These are phyloP conservation scores for Dalbergia oliveri DNA, from an alignment of 306 rosid genomes.

Conservation along the genomic window DNA sequence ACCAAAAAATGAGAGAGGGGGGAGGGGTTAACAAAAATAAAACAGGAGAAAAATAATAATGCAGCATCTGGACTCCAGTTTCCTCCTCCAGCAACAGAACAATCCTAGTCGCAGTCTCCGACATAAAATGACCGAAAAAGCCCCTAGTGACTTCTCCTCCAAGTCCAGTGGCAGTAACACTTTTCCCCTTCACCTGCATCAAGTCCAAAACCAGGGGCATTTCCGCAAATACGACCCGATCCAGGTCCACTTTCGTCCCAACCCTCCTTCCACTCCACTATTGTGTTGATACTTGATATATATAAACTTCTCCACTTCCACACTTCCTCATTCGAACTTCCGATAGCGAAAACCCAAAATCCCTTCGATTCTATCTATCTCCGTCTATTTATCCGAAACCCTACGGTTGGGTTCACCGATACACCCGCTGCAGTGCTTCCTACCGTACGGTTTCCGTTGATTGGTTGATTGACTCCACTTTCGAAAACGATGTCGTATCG, in stretches of 20 bases:
- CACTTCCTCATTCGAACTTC: slow-evolving; percentile 16
- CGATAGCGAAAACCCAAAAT: slow-evolving; percentile 43
- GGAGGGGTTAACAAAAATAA: too few relatives aligned
- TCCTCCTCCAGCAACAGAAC: too few relatives aligned
- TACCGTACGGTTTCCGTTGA: not conserved
- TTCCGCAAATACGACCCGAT: slow-evolving; percentile 56
- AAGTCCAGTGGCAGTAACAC: not conserved
- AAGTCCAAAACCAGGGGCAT: slow-evolving; percentile 69
- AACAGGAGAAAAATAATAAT: too few relatives aligned
- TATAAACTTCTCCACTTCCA: slow-evolving; percentile 42
- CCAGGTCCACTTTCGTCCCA: slow-evolving; percentile 50
- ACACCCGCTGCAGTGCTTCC: not conserved
- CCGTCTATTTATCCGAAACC: slow-evolving; percentile 42
- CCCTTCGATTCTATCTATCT: slow-evolving; percentile 9
- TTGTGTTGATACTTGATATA: not conserved
- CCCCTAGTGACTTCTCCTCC: not conserved
- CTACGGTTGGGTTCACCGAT: slow-evolving; percentile 42
- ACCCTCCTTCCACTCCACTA: not conserved
- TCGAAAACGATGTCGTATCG: slow-evolving; percentile 82
- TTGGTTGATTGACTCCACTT: not conserved
- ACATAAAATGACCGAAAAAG: too few relatives aligned
- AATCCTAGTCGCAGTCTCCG: too few relatives aligned
- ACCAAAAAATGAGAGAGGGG: too few relatives aligned
- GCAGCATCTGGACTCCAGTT: too few relatives aligned
- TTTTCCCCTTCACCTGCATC: slow-evolving; percentile 46